Base-by-base conservation (phyloP, 768 basidiomycete genomes). In the Mycena maculata region DNA sequence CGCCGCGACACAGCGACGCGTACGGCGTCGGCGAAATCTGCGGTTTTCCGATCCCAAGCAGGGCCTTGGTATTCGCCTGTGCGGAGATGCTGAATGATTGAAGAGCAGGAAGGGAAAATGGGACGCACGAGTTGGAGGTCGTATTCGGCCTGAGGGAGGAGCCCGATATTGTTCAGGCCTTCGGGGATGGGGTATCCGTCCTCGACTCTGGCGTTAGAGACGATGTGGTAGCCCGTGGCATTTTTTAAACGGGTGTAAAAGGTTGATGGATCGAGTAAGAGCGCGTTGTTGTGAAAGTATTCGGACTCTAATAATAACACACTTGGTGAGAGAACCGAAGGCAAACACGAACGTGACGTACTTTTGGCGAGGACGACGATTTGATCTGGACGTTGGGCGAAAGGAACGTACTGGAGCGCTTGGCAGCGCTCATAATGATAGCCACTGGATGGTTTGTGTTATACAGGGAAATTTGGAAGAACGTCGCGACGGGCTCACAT, bases 321-420 rank as follows among this genome's bases (percentile, higher is more conserved):
- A n/a, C 16, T 39, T 62, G 11, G 44, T 39, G 3, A 11, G 65
- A 36, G 36, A 36, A 3, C 10, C 28, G 12, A 25, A 39, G 31
- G 7, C 13, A 15, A 25, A 39, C 8, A 33, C 1, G 25, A 27
- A 49, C 13, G 22, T 60, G n/a, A n/a, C 60, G 18, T n/a, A 69
- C 68, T 63, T 47, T 69, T 69, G 2, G 68, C 68, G 20, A 69
- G 63, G 49, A 69, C 45, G 13, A 60, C 39, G 18, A 69, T 69
- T 31, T 61, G 68, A 31, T 69, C 50, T 4, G 63, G 48, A 11
- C 68, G 68, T 31, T 65, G 2, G 16, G 57, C 28, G 36, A 60
- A 58, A 25, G 68, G 68, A 41, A 69, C 44, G 58, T 60, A 60
- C 7, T 50, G 23, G 2, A 65, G 22, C 18, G 49, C 49, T 30